A percentile compares a stretch with the other conserved stretches of the same genome.
Evolutionary conservation across 106 monocot genomes (phyloP).

Genomic region (Phalaenopsis equestris): DNA sequence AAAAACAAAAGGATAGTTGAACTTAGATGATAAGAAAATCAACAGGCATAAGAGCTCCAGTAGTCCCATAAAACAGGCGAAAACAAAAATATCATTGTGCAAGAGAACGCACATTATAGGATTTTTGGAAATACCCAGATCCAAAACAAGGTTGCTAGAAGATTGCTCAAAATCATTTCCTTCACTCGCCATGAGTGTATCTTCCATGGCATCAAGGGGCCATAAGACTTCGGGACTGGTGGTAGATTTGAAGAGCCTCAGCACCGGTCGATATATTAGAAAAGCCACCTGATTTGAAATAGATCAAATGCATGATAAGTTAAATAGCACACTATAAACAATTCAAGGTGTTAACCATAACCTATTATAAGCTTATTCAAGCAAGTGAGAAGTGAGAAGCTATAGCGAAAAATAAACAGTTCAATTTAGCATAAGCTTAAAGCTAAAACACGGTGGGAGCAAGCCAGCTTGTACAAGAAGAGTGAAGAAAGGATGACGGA

Average conservation of each 20-base stretch:
- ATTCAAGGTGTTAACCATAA: not conserved
- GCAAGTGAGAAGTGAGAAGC: not conserved
- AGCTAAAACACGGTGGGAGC: too few species aligned
- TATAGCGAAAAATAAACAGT: not conserved
- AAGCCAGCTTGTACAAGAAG: not conserved
- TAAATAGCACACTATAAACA: not conserved
- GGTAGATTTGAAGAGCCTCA: constrained; percentile 80
- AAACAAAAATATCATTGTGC: not conserved
- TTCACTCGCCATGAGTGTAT: constrained; percentile 15
- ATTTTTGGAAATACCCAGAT: constrained; percentile 36
- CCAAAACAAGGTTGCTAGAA: constrained; percentile 36
- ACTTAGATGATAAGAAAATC: not conserved
- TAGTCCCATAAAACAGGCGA: not conserved
- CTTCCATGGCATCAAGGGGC: constrained; percentile 55
- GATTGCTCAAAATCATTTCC: constrained; percentile 35
- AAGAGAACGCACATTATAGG: constrained; percentile 48
- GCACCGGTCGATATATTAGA: constrained; percentile 87
- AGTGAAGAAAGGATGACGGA: not conserved
- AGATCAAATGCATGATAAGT: not conserved
- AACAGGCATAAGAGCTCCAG: not conserved
- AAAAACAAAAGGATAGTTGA: not conserved
- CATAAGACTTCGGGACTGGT: constrained; percentile 53
- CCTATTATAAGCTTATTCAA: not conserved
- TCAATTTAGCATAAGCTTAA: not conserved
- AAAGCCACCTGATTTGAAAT: constrained; percentile 72